Evolutionary conservation across 2,329 filamentous ascomycete genomes (phyloP).

Genomic region (Alternaria arbusti): DNA sequence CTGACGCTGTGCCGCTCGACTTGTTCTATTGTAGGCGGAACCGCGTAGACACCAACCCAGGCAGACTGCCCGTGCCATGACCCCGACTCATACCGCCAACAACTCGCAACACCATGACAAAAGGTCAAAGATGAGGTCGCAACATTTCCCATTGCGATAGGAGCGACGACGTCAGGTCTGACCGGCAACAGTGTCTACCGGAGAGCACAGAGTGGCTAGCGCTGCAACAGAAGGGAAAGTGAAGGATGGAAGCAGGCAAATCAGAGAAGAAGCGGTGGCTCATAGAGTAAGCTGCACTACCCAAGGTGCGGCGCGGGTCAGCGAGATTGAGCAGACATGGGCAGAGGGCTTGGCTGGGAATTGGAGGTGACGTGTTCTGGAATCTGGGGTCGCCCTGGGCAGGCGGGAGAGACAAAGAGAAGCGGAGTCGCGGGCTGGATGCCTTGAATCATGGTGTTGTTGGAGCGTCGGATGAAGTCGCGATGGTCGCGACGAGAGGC

Average conservation of each 20-base stretch:
- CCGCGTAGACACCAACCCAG: not conserved
- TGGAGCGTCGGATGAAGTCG: not conserved
- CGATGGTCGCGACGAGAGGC: not conserved
- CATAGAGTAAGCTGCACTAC: conserved; percentile 6
- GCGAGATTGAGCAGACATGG: conserved; percentile 5
- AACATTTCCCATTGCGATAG: not conserved
- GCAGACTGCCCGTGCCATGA: not conserved
- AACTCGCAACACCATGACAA: not conserved
- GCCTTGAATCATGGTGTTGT: not conserved
- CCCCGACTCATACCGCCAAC: not conserved
- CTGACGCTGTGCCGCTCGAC: not conserved
- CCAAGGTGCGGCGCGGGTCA: conserved; percentile 18
- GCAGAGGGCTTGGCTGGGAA: conserved; percentile 11
- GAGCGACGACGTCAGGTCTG: conserved; percentile 4
- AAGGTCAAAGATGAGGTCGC: not conserved
- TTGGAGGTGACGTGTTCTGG: conserved; percentile 5
- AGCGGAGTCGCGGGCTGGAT: not conserved
- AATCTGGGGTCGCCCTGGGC: conserved; percentile 11
- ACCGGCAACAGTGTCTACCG: not conserved
- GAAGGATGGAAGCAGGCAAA: not conserved
- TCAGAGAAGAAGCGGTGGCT: conserved; percentile 14
- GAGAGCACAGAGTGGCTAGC: not conserved
- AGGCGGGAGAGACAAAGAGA: conserved; percentile 5
- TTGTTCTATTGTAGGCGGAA: not conserved
- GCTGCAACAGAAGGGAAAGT: not conserved